Conservation (phyloP, 192 early-diverging fungal genomes). For the Pecoramyces ruminantium region DNA sequence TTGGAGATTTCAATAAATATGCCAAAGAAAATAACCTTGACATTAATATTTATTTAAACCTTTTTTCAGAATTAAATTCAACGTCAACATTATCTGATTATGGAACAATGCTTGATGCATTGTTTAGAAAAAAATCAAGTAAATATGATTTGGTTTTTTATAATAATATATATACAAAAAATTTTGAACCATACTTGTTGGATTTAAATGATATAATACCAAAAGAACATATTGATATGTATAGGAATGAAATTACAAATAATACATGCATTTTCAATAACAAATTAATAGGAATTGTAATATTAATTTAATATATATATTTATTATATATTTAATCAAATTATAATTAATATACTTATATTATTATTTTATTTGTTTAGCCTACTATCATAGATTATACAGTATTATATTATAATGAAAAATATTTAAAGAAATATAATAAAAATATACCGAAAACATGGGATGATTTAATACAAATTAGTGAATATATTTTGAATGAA, state of each 20-base stretch:
- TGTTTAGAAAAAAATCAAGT: neutral
- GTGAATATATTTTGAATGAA: neutral
- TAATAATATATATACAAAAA: neutral
- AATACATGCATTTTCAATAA: neutral
- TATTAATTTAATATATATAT: no score
- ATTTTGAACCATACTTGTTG: neutral
- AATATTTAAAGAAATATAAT: neutral
- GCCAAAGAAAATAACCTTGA: neutral
- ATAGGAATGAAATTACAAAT: neutral
- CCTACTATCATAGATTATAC: neutral
- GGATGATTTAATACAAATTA: neutral
- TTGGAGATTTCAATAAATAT: neutral
- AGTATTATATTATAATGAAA: neutral
- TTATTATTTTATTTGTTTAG: neutral
- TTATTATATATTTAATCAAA: no score
- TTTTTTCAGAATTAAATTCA: neutral
- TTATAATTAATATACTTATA: no score
- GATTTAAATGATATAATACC: neutral
- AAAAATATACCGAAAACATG: neutral
- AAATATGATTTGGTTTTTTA: neutral
- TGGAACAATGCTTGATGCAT: neutral
- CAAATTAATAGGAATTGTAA: neutral
- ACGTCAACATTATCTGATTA: neutral
- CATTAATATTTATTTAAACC: neutral
- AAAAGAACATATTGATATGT: neutral